Evolutionary conservation across 768 basidiomycete species (phyloP), one percentile per base, ranked within the genome.

Genomic region (Leccinum fibrillosum): DNA sequence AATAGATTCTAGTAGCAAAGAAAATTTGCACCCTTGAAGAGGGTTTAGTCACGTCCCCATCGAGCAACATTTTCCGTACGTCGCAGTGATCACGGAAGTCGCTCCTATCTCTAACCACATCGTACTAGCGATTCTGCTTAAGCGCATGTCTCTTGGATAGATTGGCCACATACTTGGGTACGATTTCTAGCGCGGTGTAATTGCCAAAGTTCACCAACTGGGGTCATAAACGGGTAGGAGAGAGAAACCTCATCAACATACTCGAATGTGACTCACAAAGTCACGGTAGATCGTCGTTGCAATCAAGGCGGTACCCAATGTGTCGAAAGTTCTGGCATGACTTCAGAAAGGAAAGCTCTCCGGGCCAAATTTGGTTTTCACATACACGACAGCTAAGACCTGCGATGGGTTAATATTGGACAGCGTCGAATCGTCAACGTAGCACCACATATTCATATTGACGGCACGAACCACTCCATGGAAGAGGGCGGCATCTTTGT

Each of bases 1-100:
- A 39, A 49, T 56, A 53, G 44, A 62, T 54, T 23, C 59, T 57
- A 5, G 54, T 39, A 19, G 23, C 49, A n/a, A 65, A 56, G 49
- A 52, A 55, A 37, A 49, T 23, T 9, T 58, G 59, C 17, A 58
- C 39, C n/a, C 60, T 58, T 47, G 45, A 49, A 52, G 52, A 28
- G n/a, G 19, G 34, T n/a, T 50, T 19, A 25, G 21, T 30, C 25
- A 7, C 6, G 21, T 12, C 35, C 37, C 28, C 1, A 17, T 55
- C 10, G 21, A 5, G 19, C 44, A 35, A 15, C 42, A 10, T 30
- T 39, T 1, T 23, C 39, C 53, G 39, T 53, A 64, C 53, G n/a
- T 34, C 32, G 55, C 37, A 49, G 55, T 53, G 42, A 57, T 25
- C 13, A 55, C 21, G 1, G 8, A 32, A 11, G 54, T 60, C 39